Evolutionary conservation across 768 basidiomycete species (phyloP).

Genomic region (Amanita inopinata): DNA sequence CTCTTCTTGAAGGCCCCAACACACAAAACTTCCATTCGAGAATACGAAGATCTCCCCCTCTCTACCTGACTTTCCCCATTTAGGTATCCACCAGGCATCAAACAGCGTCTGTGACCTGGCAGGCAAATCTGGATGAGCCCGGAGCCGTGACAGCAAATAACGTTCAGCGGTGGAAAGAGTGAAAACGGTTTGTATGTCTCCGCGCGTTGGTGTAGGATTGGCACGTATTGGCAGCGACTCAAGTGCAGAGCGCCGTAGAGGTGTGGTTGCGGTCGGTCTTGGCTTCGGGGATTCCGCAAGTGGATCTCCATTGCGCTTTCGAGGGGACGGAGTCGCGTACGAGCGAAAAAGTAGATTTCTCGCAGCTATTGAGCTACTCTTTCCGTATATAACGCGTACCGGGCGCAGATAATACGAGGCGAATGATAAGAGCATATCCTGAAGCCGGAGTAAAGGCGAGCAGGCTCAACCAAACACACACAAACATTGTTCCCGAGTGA

Average conservation of each 20-base stretch:
- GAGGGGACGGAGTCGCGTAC: too few species aligned
- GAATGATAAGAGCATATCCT: too few species aligned
- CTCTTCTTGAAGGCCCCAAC: slow-evolving; percentile 77
- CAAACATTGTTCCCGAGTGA: too few species aligned
- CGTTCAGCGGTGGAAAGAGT: slow-evolving; percentile 84
- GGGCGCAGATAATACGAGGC: too few species aligned
- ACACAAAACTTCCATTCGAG: slow-evolving; percentile 80
- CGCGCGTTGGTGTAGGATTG: slow-evolving; percentile 79
- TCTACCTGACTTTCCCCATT: slow-evolving; percentile 45
- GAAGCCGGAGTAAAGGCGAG: too few species aligned
- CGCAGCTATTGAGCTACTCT: too few species aligned
- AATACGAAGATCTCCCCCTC: slow-evolving; percentile 87
- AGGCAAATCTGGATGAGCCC: slow-evolving; percentile 40
- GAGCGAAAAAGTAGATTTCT: too few species aligned
- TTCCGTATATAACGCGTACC: too few species aligned
- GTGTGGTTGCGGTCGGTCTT: slow-evolving; percentile 77
- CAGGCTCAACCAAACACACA: too few species aligned
- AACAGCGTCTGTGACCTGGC: slow-evolving; percentile 50
- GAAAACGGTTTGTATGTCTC: slow-evolving; percentile 68
- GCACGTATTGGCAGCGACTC: slow-evolving; percentile 80
- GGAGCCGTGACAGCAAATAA: slow-evolving; percentile 60
- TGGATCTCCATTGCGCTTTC: background rate
- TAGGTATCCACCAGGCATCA: slow-evolving; percentile 74
- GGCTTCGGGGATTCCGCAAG: slow-evolving; percentile 31
- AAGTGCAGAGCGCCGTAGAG: slow-evolving; percentile 73